Conservation (phyloP, 805 yeast species). For the Wickerhamiella bombiphila region DNA sequence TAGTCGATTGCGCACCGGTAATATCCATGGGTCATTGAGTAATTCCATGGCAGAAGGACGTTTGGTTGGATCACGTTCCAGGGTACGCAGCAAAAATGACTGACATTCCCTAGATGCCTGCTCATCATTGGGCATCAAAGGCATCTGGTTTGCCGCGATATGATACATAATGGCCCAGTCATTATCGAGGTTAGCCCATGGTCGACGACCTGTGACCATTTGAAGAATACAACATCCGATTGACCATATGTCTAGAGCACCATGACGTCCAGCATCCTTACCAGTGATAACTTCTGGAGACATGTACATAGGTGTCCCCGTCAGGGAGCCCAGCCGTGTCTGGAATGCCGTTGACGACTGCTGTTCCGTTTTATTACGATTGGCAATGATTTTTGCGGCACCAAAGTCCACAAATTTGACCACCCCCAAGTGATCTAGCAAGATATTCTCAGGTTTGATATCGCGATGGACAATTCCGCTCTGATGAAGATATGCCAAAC, state of each 20-base stretch:
- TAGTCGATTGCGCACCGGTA: slow-evolving; percentile 13
- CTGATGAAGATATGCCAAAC: slow-evolving; percentile 84
- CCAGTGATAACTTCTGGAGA: slow-evolving; percentile 95
- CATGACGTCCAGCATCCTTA: slow-evolving; percentile 31
- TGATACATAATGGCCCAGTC: slow-evolving; percentile 99
- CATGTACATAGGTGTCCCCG: slow-evolving; percentile 99
- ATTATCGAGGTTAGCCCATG: slow-evolving; percentile 92
- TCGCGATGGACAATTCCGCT: slow-evolving; percentile 95
- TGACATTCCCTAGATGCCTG: slow-evolving; percentile 66
- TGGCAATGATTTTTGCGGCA: slow-evolving; percentile 70
- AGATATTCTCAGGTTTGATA: slow-evolving; percentile 86
- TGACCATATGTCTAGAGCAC: slow-evolving; percentile 85
- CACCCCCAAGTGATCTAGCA: slow-evolving; percentile 81
- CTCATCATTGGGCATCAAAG: slow-evolving; percentile 65
- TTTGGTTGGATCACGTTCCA: slow-evolving; percentile 67
- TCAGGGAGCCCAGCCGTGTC: slow-evolving; percentile 27
- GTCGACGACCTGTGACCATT: slow-evolving; percentile 92
- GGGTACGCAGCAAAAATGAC: slow-evolving; percentile 55
- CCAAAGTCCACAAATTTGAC: slow-evolving; percentile 96
- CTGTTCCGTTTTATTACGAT: slow-evolving; percentile 21
- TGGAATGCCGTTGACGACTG: slow-evolving; percentile 21
- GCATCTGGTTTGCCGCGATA: slow-evolving; percentile 88
- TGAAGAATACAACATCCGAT: slow-evolving; percentile 90
- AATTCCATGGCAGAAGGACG: slow-evolving; percentile 77
- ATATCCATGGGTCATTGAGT: slow-evolving; percentile 29